Evolutionary conservation across 148 eudicot genomes (phyloP).

Genomic region (Camellia lanceoleosa): DNA sequence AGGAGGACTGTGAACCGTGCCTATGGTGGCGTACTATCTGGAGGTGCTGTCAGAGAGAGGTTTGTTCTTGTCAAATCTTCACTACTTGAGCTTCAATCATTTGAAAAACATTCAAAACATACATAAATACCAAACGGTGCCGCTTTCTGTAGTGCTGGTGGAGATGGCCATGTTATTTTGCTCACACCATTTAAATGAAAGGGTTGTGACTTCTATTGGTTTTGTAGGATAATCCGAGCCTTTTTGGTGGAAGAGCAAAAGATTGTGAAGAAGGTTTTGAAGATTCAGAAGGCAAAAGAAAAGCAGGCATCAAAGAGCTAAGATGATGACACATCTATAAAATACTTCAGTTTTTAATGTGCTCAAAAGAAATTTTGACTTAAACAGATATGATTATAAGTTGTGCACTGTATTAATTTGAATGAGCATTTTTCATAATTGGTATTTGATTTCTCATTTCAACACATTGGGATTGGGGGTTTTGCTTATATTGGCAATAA

Average conservation of each 20-base stretch:
- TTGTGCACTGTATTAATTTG: constrained; percentile 20
- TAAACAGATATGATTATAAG: constrained; percentile 10
- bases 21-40: constrained; percentile 59
- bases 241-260: constrained; percentile 61
- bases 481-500: background rate
- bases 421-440: constrained; percentile 10
- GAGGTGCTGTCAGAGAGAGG: constrained; percentile 55
- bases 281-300: constrained; percentile 59
- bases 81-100: background rate
- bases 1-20: constrained; percentile 60
- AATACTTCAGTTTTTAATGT: constrained; percentile 10
- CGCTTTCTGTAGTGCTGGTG: background rate
- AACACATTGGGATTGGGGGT: background rate
- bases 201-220: background rate
- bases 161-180: background rate
- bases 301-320: constrained; percentile 40
- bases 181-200: background rate
- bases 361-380: constrained; percentile 28
- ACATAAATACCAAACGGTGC: background rate
- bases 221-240: constrained; percentile 48
- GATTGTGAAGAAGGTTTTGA: constrained; percentile 68
- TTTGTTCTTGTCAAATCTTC: constrained; percentile 13
- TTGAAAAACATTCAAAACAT: background rate
- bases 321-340: constrained; percentile 9
- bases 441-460: background rate